Evolutionary conservation across 306 rosid species (phyloP).

Genomic region (Fagus crenata): DNA sequence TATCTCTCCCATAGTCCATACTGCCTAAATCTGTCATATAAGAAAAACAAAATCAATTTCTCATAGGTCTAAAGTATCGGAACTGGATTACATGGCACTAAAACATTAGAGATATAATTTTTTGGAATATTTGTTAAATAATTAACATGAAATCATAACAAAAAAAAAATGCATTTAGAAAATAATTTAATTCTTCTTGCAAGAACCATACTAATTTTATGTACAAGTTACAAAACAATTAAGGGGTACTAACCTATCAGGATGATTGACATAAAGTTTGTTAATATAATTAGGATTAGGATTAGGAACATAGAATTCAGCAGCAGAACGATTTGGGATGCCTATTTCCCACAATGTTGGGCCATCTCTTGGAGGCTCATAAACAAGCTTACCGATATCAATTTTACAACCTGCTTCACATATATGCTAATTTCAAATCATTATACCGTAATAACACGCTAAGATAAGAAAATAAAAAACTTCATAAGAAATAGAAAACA

Average conservation of each 20-base stretch:
- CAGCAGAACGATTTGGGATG: slow-evolving; percentile 79
- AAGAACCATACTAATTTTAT: too few relatives aligned
- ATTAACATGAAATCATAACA: too few relatives aligned
- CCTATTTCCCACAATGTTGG: slow-evolving; percentile 97
- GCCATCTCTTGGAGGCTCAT: slow-evolving; percentile 78
- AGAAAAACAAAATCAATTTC: background rate
- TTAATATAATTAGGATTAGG: slow-evolving; percentile 74
- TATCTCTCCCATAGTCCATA: slow-evolving; percentile 56
- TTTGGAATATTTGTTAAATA: too few relatives aligned
- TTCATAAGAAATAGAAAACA: background rate
- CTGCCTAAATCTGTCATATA: slow-evolving; percentile 41
- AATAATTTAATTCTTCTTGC: too few relatives aligned
- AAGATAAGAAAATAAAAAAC: background rate
- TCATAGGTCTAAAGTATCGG: too few relatives aligned
- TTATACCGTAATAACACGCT: background rate
- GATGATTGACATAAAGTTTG: slow-evolving; percentile 72
- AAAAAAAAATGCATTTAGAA: too few relatives aligned
- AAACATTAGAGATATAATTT: too few relatives aligned
- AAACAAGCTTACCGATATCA: slow-evolving; percentile 58
- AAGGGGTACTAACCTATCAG: slow-evolving; percentile 57
- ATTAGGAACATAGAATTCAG: slow-evolving; percentile 77
- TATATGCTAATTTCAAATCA: slow-evolving; percentile 9
- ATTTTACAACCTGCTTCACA: slow-evolving; percentile 45
- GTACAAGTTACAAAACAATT: slow-evolving; percentile 49
- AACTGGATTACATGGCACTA: too few relatives aligned